Percentiles rank a stretch among this genome's conserved stretches.
These are phyloP conservation scores for Rhizomucor pusillus DNA, from an alignment of 371 early-diverging fungal species.

Conservation along the genomic window DNA sequence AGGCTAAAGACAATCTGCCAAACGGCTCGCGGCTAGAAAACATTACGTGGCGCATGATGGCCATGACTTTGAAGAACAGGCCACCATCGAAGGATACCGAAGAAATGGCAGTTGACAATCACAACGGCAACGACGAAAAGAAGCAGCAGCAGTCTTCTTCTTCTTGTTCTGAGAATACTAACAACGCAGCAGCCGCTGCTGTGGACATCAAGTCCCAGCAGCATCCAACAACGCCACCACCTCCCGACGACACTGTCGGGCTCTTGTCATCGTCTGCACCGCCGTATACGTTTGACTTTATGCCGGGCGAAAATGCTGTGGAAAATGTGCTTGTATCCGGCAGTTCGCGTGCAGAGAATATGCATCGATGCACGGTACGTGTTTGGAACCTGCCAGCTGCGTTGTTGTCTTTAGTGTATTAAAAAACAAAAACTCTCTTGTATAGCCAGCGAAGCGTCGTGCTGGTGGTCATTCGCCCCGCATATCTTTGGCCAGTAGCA, in stretches of 20 bases:
- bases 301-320: neutral
- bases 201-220: neutral
- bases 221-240: conserved; percentile 13
- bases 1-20: conserved; percentile 55
- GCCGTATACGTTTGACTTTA: conserved; percentile 24
- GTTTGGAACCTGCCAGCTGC: neutral
- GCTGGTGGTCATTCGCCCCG: conserved; percentile 12
- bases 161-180: neutral
- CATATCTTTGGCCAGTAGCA: conserved; percentile 7
- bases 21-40: conserved; percentile 60
- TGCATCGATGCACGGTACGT: conserved; percentile 10
- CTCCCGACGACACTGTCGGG: conserved; percentile 21
- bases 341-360: conserved; percentile 8
- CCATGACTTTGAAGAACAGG: conserved; percentile 43
- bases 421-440: neutral
- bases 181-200: neutral
- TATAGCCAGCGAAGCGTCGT: conserved; percentile 16
- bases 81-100: conserved; percentile 12
- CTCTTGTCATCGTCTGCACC: conserved; percentile 22
- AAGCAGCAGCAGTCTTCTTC: too few species aligned
- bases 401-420: neutral
- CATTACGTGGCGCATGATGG: conserved; percentile 65
- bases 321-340: conserved; percentile 11
- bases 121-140: neutral
- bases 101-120: conserved; percentile 11